phyloP scores from a whole-genome alignment of 495 filamentous ascomycete genomes.

The Neurospora sp. region DNA sequence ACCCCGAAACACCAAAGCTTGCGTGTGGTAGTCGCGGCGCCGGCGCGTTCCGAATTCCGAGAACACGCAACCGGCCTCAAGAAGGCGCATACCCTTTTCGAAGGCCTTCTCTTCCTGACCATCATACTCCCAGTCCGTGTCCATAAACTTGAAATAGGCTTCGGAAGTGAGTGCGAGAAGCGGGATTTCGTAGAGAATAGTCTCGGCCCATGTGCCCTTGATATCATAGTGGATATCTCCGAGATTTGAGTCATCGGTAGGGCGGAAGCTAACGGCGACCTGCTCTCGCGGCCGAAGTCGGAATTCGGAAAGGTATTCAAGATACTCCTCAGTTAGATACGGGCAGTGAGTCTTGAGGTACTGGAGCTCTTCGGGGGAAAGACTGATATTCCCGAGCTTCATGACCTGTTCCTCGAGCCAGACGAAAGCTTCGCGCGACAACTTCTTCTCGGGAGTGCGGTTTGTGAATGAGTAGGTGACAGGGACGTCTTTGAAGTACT shows the following conservation, averaged over 20 bases:
- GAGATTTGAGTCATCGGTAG: constrained; percentile 55
- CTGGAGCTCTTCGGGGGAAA: constrained; percentile 65
- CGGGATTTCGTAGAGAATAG: constrained; percentile 96
- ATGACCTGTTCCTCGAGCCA: constrained; percentile 79
- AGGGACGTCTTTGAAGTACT: constrained; percentile 73
- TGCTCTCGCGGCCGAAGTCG: constrained; percentile 71
- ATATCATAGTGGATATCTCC: constrained; percentile 67
- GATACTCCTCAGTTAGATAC: constrained; percentile 68
- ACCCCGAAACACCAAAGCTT: constrained; percentile 81
- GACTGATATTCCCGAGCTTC: constrained; percentile 65
- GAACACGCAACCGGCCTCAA: constrained; percentile 74
- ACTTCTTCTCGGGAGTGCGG: constrained; percentile 84
- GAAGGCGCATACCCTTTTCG: constrained; percentile 62
- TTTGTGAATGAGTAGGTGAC: constrained; percentile 94
- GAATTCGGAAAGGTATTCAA: constrained; percentile 72
- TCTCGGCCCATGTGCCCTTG: constrained; percentile 81
- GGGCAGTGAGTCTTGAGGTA: constrained; percentile 72
- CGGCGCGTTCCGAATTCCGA: constrained; percentile 91
- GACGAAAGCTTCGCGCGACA: constrained; percentile 68
- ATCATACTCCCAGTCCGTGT: constrained; percentile 77
- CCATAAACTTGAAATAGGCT: constrained; percentile 92
- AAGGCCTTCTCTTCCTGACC: constrained; percentile 76
- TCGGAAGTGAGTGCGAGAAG: constrained; percentile 85
- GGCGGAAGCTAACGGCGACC: constrained; percentile 57
- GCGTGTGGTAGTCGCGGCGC: constrained; percentile 85